Conservation (phyloP, 352 stramenopile species). For the Aphanomyces stellatus region DNA sequence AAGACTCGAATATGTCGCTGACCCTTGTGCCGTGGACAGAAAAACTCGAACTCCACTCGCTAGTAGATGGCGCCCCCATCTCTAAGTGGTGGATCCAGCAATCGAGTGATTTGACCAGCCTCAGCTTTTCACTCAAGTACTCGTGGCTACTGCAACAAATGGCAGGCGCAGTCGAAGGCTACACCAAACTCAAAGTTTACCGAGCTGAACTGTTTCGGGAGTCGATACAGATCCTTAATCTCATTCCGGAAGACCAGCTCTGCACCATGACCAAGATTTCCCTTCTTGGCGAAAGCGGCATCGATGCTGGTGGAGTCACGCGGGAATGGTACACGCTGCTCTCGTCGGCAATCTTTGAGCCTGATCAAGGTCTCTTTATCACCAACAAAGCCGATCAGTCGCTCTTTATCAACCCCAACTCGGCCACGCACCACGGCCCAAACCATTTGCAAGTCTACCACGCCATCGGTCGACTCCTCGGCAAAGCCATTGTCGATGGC, state of each 20-base stretch:
- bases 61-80: neutral
- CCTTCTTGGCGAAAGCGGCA: slow-evolving; percentile 71
- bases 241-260: slow-evolving; percentile 43
- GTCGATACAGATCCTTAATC: slow-evolving; percentile 48
- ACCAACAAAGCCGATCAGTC: slow-evolving; percentile 43
- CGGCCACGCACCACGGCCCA: slow-evolving; percentile 39
- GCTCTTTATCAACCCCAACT: slow-evolving; percentile 62
- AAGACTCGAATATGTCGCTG: neutral
- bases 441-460: slow-evolving; percentile 59
- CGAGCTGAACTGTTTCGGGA: slow-evolving; percentile 52
- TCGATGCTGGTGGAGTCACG: slow-evolving; percentile 79
- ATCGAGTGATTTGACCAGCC: neutral
- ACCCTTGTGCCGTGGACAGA: neutral
- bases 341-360: slow-evolving; percentile 43
- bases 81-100: neutral
- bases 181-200: slow-evolving; percentile 28
- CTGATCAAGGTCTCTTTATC: slow-evolving; percentile 42
- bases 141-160: neutral
- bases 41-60: neutral
- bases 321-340: slow-evolving; percentile 85
- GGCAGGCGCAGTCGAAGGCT: neutral
- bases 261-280: slow-evolving; percentile 56
- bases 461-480: slow-evolving; percentile 41
- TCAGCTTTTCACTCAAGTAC: slow-evolving; percentile 8
- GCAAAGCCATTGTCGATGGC: slow-evolving; percentile 70